A percentile compares a stretch with the other conserved stretches of the same genome.
Evolutionary conservation across 2,329 filamentous ascomycete species (phyloP).

Genomic region (Venturia oleaginea): DNA sequence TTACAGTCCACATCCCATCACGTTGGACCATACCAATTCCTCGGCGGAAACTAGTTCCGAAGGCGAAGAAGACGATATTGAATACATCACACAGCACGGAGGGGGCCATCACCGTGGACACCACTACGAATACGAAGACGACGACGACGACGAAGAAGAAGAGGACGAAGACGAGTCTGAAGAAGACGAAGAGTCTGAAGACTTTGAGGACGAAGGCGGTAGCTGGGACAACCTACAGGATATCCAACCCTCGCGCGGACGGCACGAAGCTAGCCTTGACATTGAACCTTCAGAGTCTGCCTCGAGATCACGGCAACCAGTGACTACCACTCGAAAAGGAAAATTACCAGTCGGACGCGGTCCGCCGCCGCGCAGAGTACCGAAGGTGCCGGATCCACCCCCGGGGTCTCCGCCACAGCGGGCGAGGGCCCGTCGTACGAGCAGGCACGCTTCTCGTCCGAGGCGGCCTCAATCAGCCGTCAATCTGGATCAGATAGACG

Average conservation of each 20-base stretch:
- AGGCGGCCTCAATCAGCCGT: constrained; percentile 27
- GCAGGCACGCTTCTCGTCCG: constrained; percentile 21
- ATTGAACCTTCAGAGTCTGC: constrained; percentile 43
- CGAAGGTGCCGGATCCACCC: constrained; percentile 17
- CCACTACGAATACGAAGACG: constrained; percentile 9
- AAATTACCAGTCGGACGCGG: constrained; percentile 8
- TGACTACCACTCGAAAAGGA: not conserved
- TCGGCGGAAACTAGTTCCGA: constrained; percentile 9
- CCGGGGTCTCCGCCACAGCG: constrained; percentile 22
- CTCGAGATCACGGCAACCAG: constrained; percentile 24
- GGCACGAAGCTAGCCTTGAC: constrained; percentile 30
- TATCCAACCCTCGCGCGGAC: constrained; percentile 17
- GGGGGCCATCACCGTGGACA: not conserved
- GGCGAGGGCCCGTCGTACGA: constrained; percentile 21
- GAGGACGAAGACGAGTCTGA: not conserved
- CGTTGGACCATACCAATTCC: constrained; percentile 3
- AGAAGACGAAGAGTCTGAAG: constrained; percentile 13
- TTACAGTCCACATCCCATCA: constrained; percentile 9
- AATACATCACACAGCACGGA: constrained; percentile 9
- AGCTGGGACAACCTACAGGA: constrained; percentile 14
- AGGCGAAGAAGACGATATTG: constrained; percentile 7
- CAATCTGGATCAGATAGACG: constrained; percentile 34
- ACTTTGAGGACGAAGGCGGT: constrained; percentile 3
- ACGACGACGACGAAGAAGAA: constrained; percentile 10
- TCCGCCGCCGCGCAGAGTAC: constrained; percentile 3